These are phyloP conservation scores for Friedmanniomyces endolithicus DNA, from an alignment of 495 filamentous ascomycete species.

Conservation along the genomic window DNA sequence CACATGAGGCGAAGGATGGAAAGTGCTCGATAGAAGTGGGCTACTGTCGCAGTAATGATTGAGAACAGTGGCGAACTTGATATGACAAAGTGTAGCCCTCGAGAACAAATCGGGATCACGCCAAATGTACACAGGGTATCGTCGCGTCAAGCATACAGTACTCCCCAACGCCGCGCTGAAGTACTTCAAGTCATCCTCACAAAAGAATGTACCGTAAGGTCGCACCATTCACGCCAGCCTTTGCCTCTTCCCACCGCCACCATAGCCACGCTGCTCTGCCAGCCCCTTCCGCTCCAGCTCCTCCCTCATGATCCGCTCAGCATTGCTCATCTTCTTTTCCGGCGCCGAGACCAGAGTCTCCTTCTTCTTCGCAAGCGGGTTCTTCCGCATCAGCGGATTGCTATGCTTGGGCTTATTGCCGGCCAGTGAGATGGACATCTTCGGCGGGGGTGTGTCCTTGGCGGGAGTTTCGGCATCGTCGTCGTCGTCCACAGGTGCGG, in stretches of 20 bases:
- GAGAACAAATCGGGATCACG: no score
- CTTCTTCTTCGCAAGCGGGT: constrained; percentile 19
- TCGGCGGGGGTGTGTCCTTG: constrained; percentile 4
- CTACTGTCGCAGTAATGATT: no score
- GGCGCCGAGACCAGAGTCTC: background rate
- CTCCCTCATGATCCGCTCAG: constrained; percentile 28
- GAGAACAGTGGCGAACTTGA: no score
- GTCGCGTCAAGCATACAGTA: background rate
- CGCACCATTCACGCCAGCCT: constrained; percentile 4
- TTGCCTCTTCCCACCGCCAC: constrained; percentile 15
- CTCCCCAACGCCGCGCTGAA: background rate
- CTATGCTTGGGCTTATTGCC: constrained; percentile 19
- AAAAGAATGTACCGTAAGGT: background rate
- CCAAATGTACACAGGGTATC: no score
- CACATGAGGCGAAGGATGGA: no score
- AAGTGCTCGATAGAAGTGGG: no score
- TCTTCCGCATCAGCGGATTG: constrained; percentile 25
- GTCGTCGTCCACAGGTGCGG: background rate
- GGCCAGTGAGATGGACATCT: constrained; percentile 17
- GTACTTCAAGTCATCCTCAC: background rate
- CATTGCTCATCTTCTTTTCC: constrained; percentile 30
- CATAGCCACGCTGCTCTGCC: constrained; percentile 2
- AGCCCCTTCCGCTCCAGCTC: constrained; percentile 25
- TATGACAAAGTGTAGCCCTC: no score
- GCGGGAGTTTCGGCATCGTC: background rate